A percentile compares a stretch with the other conserved stretches of the same genome.
These are phyloP conservation scores for Capsicum rhomboideum DNA, from an alignment of 257 asterid genomes.

Conservation along the genomic window DNA sequence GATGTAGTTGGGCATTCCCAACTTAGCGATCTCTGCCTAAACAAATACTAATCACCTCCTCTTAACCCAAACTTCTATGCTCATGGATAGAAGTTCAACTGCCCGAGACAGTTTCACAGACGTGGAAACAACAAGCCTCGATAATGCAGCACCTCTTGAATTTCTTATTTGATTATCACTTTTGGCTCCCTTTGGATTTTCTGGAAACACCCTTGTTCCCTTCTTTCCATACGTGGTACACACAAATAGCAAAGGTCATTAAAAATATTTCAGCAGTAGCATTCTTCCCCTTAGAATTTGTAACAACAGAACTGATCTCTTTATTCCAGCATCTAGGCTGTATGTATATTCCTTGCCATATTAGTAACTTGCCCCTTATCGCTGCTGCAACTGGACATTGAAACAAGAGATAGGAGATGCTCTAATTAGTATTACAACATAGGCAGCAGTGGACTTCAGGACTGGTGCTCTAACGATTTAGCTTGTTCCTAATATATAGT, in stretches of 20 bases:
- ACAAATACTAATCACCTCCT: no score
- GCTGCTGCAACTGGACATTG: no score
- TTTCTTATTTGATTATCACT: neutral
- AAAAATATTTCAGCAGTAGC: neutral
- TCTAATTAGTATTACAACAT: neutral
- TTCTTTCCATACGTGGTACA: neutral
- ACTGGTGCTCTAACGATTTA: neutral
- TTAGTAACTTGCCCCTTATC: neutral
- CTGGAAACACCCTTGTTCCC: neutral
- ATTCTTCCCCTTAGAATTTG: neutral
- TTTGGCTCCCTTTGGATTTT: no score
- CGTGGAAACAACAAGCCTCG: neutral
- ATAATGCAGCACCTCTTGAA: neutral
- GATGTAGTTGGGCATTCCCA: no score
- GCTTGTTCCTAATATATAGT: neutral
- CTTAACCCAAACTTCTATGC: no score
- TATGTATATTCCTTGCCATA: neutral
- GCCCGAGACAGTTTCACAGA: neutral
- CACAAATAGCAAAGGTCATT: neutral
- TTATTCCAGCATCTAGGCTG: neutral
- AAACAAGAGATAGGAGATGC: no score
- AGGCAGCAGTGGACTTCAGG: neutral
- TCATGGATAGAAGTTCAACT: no score
- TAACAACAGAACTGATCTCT: neutral
- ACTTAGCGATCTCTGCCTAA: no score